Evolutionary conservation across 768 basidiomycete genomes (phyloP), one percentile per base, ranked within the genome.

Genomic region (Boletus huronensis): DNA sequence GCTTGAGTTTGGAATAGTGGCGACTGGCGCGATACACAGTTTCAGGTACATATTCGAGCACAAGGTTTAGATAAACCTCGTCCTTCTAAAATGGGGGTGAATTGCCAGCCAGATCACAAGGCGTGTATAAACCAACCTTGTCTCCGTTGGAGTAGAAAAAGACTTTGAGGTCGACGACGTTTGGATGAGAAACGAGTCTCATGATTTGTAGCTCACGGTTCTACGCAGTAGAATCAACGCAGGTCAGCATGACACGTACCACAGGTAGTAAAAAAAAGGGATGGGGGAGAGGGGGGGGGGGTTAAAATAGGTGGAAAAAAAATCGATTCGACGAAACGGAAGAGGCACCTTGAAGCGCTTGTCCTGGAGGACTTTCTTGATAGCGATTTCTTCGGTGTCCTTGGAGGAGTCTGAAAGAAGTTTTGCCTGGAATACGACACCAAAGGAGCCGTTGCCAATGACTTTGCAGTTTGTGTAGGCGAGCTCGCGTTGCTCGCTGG

Each of bases 331-430:
- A 59, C 14, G 29, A 29, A 44, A 49, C 4, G 36, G 38, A 44
- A 53, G 38, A 75, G 82, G 59, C 58, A 95, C 96, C 92, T 99
- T 99, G 89, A 99, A 99, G 63, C 97, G 85, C 82, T 99, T 99
- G 78, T 99, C 97, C 80, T 99, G 97, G 58, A 99, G 75, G 48
- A 99, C 97, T 80, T 98, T 98, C 91, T 99, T 99, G 82, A 99
- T 99, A 47, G 97, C 97, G 68, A 99, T 97, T 63, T 98, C 93
- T 54, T 89, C 88, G 19, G 76, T 77, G 32, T 82, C 82, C 66
- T 83, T 82, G 41, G 79, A 74, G 8, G 79, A 75, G 32, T 79
- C 79, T 14, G 79, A 78, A 47, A 94, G 78, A 52, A 98, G 84
- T 74, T 85, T 93, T 55, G 95, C 96, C 61, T 94, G 92, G 73